A percentile compares a stretch with the other conserved stretches of the same genome.
Evolutionary conservation across 2,329 filamentous ascomycete genomes (phyloP).

Genomic region (Paracoccidioides brasiliensis): DNA sequence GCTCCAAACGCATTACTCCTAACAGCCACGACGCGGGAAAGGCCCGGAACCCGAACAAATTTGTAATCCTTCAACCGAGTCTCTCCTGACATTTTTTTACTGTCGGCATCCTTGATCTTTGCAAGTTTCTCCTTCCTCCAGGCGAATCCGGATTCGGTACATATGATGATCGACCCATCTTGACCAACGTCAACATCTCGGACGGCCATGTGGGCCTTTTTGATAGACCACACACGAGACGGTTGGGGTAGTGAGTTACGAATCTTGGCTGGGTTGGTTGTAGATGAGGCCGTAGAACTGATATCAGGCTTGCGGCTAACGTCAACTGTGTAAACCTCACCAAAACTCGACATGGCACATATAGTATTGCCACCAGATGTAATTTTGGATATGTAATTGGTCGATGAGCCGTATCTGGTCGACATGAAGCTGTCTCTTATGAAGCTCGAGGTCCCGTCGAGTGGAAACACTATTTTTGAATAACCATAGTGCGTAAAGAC

Average conservation of each 20-base stretch:
- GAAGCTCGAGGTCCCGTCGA: conserved; percentile 58
- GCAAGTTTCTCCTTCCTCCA: conserved; percentile 77
- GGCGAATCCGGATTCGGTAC: conserved; percentile 81
- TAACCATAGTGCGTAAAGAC: conserved; percentile 95
- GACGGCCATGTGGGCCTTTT: conserved; percentile 71
- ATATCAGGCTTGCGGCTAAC: conserved; percentile 56
- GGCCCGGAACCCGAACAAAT: conserved; percentile 76
- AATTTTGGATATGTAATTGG: conserved; percentile 61
- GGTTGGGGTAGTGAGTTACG: conserved; percentile 66
- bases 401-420: conserved; percentile 49
- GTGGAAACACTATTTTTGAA: conserved; percentile 73
- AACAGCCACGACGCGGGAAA: conserved; percentile 73
- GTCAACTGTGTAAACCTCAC: conserved; percentile 77
- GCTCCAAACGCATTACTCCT: conserved; percentile 81
- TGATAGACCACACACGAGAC: conserved; percentile 75
- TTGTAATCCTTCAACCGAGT: conserved; percentile 79
- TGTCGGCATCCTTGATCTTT: conserved; percentile 58
- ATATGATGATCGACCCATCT: conserved; percentile 87
- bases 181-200: conserved; percentile 80
- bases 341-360: conserved; percentile 68
- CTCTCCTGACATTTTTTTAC: conserved; percentile 35
- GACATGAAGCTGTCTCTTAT: conserved; percentile 53
- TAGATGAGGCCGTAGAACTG: conserved; percentile 53
- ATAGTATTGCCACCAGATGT: conserved; percentile 83
- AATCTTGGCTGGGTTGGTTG: conserved; percentile 85